Base-by-base conservation (phyloP, 768 basidiomycete species). In the Psilocybe subaeruginosa region DNA sequence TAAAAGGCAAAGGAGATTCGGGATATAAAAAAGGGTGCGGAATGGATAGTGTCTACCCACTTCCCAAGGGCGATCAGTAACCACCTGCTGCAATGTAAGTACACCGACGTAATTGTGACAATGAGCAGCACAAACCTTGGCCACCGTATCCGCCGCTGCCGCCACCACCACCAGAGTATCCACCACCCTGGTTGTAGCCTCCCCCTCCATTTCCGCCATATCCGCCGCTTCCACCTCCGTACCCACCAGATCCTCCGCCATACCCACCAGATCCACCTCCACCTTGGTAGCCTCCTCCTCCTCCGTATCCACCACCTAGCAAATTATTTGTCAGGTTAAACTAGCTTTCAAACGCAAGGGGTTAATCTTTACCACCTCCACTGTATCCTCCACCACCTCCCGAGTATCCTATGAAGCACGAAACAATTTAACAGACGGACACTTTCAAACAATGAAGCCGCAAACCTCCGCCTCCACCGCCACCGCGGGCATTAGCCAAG, bases 401-500 rank as follows among this genome's bases (percentile, higher is more conserved):
- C 54, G 70, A 66, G 66, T 71, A 72, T 59, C 74, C 72, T 66
- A 68, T 57, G 31, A 54, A 51, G 16, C 31, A 17, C 27, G 12
- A 62, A 49, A 58, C 56, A 61, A 54, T 49, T 54, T 48, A 56
- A 52, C 53, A 53, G n/a, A 47, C 35, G n/a, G 6, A 54, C 6
- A 49, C 37, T 56, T 33, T 33, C 39, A 41, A 64, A 54, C 53
- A 39, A 50, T 37, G 59, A 54, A 43, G 62, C 64, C 31, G 58
- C 67, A 58, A 67, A 67, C 74, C 73, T 64, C 80, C 78, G 59
- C 80, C 76, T 59, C 79, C 78, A 8, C 85, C 85, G 39, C 83
- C 81, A 0, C 85, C 72, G 49, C 89, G 83, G 52, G 89, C 86
- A 64, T 93, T 92, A 41, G 91, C 90, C 55, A 91, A 79, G 80